A percentile compares a stretch with the other conserved stretches of the same genome.
Evolutionary conservation across 225 moss, liverwort and hornwort genomes (phyloP).

Genomic region (Sphagnum contortum): DNA sequence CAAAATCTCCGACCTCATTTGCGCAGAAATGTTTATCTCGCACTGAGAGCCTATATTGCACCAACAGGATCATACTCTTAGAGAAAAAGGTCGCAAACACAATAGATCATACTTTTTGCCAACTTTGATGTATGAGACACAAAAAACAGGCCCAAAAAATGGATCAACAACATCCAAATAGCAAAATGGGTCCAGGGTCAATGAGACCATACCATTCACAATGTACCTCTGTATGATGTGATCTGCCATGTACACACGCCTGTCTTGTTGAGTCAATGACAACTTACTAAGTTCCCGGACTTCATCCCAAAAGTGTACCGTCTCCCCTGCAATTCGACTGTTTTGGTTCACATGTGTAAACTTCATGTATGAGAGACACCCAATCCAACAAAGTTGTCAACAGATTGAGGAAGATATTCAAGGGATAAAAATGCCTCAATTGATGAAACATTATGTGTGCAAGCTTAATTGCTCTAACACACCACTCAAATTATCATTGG

Average conservation of each 20-base stretch:
- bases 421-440: no score
- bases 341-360: background rate
- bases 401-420: no score
- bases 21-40: conserved; percentile 31
- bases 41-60: conserved; percentile 19
- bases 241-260: conserved; percentile 32
- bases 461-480: no score
- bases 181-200: background rate
- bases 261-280: conserved; percentile 10
- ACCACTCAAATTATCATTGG: no score
- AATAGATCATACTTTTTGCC: no score
- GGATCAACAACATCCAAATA: no score
- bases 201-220: conserved; percentile 14
- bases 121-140: no score
- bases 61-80: no score
- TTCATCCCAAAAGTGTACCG: conserved; percentile 21
- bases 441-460: no score
- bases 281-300: conserved; percentile 23
- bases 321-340: conserved; percentile 36
- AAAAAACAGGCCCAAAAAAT: no score
- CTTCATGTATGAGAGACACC: background rate
- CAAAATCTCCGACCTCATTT: conserved; percentile 27
- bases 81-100: background rate
- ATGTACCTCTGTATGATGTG: conserved; percentile 29
- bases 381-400: no score